These are phyloP conservation scores for Yamadazyma olivae DNA, from an alignment of 805 yeast species.

Conservation along the genomic window DNA sequence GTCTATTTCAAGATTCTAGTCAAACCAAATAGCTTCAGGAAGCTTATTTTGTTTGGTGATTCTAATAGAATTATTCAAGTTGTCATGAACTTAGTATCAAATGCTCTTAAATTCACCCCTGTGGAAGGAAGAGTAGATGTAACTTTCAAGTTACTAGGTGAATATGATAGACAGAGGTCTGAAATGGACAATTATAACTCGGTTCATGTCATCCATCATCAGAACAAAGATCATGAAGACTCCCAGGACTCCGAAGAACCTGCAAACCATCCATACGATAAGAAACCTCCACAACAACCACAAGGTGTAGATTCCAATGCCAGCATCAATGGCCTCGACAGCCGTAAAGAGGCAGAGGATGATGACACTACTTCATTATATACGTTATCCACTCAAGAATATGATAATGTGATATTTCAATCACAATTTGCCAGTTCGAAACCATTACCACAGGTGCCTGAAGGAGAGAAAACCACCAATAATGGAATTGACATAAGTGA, in stretches of 20 bases:
- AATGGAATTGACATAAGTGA: constrained; percentile 1
- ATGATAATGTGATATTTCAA: constrained; percentile 34
- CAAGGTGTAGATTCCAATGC: not conserved
- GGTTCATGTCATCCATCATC: constrained; percentile 41
- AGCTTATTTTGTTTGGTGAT: constrained; percentile 78
- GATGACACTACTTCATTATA: constrained; percentile 25
- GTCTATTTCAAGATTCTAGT: constrained; percentile 64
- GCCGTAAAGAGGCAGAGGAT: not conserved
- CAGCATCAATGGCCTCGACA: not conserved
- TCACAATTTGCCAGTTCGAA: constrained; percentile 30
- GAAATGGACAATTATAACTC: constrained; percentile 35
- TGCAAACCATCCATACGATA: constrained; percentile 1
- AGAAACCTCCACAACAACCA: constrained; percentile 1
- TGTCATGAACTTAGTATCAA: constrained; percentile 87
- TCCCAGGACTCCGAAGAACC: not conserved
- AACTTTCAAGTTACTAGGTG: constrained; percentile 60
- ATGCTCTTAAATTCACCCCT: constrained; percentile 90
- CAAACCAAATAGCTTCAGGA: constrained; percentile 57
- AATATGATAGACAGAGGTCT: constrained; percentile 58
- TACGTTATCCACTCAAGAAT: constrained; percentile 37
- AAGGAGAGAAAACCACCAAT: not conserved
- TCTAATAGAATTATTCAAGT: constrained; percentile 88
- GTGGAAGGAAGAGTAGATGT: constrained; percentile 79
- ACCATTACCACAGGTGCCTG: constrained; percentile 14
- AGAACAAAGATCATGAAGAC: not conserved